These are phyloP conservation scores for Rhodotorula toruloides DNA, from an alignment of 768 basidiomycete genomes.

Conservation along the genomic window DNA sequence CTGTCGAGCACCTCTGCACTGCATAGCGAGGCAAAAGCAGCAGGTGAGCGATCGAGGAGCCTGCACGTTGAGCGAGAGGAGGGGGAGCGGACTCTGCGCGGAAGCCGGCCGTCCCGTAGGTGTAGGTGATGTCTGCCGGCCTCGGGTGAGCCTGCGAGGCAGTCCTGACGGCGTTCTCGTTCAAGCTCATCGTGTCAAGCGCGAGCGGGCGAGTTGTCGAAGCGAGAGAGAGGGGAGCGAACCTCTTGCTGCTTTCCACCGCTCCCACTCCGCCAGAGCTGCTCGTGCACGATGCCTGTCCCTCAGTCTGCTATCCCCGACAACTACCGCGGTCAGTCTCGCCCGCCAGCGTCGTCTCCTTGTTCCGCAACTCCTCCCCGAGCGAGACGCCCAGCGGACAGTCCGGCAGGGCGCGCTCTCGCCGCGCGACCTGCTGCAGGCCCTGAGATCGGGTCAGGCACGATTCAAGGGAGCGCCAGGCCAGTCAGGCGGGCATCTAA, in stretches of 20 bases:
- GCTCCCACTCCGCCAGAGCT: background rate
- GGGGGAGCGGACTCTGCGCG: constrained; percentile 45
- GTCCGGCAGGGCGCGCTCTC: no score
- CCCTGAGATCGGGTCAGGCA: no score
- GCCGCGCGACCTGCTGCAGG: no score
- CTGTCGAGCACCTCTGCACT: constrained; percentile 60
- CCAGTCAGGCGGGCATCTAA: no score
- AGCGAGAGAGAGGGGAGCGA: background rate
- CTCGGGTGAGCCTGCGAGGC: constrained; percentile 47
- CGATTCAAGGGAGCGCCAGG: no score
- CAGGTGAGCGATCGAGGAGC: no score
- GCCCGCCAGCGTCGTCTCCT: background rate
- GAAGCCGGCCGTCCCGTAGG: constrained; percentile 53
- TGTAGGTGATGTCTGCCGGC: constrained; percentile 44
- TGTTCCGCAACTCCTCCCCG: background rate
- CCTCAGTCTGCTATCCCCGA: constrained; percentile 34
- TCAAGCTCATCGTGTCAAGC: background rate
- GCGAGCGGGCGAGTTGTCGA: no score
- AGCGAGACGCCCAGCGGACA: no score
- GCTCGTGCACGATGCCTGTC: constrained; percentile 11
- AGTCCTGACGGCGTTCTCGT: constrained; percentile 38
- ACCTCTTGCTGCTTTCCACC: no score
- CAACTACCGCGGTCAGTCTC: constrained; percentile 27
- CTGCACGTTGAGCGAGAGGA: background rate
- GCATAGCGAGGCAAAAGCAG: background rate